Conservation (phyloP, 345 rosid species). For the Crucihimalaya himalaica region DNA sequence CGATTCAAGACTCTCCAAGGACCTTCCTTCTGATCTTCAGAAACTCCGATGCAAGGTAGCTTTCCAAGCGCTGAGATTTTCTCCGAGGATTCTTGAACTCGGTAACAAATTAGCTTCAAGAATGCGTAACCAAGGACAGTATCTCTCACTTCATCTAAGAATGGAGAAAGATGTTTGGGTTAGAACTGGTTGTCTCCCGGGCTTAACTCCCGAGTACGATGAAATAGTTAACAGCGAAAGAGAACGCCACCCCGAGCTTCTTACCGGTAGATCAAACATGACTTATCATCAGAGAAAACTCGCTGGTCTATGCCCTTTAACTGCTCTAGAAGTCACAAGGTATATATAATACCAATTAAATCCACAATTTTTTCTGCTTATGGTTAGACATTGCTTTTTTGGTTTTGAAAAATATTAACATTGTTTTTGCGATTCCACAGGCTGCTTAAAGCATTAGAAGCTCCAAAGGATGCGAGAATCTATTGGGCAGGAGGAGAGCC, state of each 20-base stretch:
- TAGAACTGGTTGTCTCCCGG: constrained; percentile 93
- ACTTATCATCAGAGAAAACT: constrained; percentile 78
- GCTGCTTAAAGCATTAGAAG: constrained; percentile 93
- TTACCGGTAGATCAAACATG: constrained; percentile 93
- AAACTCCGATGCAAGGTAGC: constrained; percentile 97
- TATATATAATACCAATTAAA: constrained; percentile 32
- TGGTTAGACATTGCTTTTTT: background rate
- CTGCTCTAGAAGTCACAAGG: constrained; percentile 88
- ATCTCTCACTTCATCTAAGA: constrained; percentile 82
- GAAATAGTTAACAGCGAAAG: constrained; percentile 76
- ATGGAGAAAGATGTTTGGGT: constrained; percentile 99
- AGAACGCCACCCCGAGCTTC: constrained; percentile 80
- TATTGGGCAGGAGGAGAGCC: constrained; percentile 99
- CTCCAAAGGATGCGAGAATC: constrained; percentile 68
- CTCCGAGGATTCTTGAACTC: constrained; percentile 70
- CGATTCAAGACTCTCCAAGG: constrained; percentile 95
- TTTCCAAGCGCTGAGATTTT: constrained; percentile 82
- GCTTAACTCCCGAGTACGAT: constrained; percentile 68
- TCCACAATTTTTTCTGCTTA: background rate
- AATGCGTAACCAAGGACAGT: constrained; percentile 83
- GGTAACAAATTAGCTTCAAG: constrained; percentile 80
- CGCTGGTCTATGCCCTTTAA: constrained; percentile 92
- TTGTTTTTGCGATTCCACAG: constrained; percentile 38
- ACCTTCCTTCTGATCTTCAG: constrained; percentile 94
- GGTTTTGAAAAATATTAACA: background rate